Base-by-base conservation (phyloP, 2,329 filamentous ascomycete genomes). In the Colletotrichum musicola region DNA sequence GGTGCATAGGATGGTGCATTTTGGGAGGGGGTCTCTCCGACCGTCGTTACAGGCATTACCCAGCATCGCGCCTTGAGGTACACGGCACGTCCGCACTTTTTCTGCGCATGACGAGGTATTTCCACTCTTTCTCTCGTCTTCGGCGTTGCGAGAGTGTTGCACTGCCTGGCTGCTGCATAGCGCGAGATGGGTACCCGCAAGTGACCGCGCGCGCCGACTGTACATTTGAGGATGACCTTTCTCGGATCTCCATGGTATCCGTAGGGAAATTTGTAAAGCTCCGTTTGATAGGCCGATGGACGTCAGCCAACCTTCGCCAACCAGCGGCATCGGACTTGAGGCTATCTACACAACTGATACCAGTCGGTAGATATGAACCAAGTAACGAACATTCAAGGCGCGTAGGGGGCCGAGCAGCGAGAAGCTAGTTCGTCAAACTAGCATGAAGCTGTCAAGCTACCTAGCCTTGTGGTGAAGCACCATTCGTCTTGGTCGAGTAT, bases 91-190 rank as follows among this genome's bases (percentile, higher is more conserved):
- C 42, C 55, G 66, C 62, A 61, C 50, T 50, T 35, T 61, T 51
- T 69, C 55, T 56, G 35, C 44, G 62, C 50, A 46, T 66, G 50
- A 65, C 55, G n/a, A 69, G 65, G 66, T 69, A 60, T 66, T 57
- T 50, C 58, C 66, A 61, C 62, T 55, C 56, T 60, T 60, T 40
- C 55, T 50, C 40, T 40, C 58, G 42, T 18, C 44, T 46, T 46
- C 44, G 16, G 18, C 44, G n/a, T 20, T 50, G 60, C 61, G 54
- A 63, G 51, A 64, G 40, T 42, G 27, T 64, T 68, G 61, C 61
- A 68, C 64, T 57, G 54, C 54, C 59, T 54, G 40, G 59, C 60
- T 25, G 27, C 46, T 49, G 49, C 53, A 20, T 58, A 50, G 46
- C 27, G 49, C 25, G 22, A 51, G 27, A 40, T 49, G 16, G 40